phyloP scores from a whole-genome alignment of 2,329 filamentous ascomycete species.

The Fusarium sp. region DNA sequence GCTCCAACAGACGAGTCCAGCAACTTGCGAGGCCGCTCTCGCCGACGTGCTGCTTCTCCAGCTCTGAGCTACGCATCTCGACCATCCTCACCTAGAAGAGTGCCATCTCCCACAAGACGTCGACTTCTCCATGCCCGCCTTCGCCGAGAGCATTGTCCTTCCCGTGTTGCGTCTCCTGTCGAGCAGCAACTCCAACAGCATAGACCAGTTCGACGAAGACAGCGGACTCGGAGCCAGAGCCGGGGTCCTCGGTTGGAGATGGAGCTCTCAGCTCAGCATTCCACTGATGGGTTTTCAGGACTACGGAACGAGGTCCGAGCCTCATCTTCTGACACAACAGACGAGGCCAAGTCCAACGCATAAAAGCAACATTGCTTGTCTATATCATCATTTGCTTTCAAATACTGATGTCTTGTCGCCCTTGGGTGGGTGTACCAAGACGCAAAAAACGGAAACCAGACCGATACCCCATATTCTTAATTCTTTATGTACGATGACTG shows the following conservation, averaged over 20 bases:
- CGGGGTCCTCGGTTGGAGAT: slow-evolving; percentile 46
- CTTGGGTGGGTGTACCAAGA: background rate
- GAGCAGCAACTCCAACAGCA: slow-evolving; percentile 44
- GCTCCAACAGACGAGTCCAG: slow-evolving; percentile 52
- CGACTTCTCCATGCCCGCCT: slow-evolving; percentile 54
- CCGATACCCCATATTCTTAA: slow-evolving; percentile 30
- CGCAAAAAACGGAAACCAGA: slow-evolving; percentile 22
- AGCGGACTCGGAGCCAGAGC: slow-evolving; percentile 52
- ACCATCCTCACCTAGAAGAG: slow-evolving; percentile 46
- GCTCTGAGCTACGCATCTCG: slow-evolving; percentile 45
- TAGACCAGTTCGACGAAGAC: slow-evolving; percentile 46
- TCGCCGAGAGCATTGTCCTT: slow-evolving; percentile 56
- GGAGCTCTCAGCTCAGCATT: slow-evolving; percentile 39
- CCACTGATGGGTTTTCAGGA: slow-evolving; percentile 44
- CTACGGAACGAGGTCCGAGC: slow-evolving; percentile 49
- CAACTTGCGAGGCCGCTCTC: slow-evolving; percentile 54
- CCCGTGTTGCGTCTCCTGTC: slow-evolving; percentile 49
- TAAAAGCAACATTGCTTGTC: background rate
- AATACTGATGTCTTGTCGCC: background rate
- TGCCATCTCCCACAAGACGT: slow-evolving; percentile 53
- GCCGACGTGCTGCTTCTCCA: slow-evolving; percentile 52
- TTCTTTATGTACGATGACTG: slow-evolving; percentile 25
- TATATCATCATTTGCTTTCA: background rate
- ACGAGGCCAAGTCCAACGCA: slow-evolving; percentile 20
- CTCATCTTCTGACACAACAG: slow-evolving; percentile 34